phyloP scores from a whole-genome alignment of 129 eudicot species.

The Rutidosis leptorrhynchoides region DNA sequence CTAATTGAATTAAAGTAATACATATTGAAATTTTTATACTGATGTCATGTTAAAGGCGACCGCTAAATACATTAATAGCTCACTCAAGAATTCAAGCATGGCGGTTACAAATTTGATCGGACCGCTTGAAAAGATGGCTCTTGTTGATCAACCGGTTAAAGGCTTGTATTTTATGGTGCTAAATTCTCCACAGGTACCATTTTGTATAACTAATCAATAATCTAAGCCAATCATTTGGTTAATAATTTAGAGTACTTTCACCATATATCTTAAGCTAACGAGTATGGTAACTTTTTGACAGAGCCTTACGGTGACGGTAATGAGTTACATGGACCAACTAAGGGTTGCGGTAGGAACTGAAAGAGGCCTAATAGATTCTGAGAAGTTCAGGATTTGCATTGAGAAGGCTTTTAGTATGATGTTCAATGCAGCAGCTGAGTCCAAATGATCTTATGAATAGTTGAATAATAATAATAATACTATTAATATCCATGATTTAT shows the following conservation, averaged over 20 bases:
- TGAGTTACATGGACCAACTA: slow-evolving; percentile 52
- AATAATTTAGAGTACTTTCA: not conserved
- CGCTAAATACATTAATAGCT: slow-evolving; percentile 39
- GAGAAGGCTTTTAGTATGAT: slow-evolving; percentile 45
- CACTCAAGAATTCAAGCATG: slow-evolving; percentile 44
- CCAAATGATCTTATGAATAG: slow-evolving; percentile 10
- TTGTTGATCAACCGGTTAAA: slow-evolving; percentile 43
- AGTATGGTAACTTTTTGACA: slow-evolving; percentile 15
- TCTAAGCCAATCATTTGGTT: no score
- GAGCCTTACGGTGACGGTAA: slow-evolving; percentile 43
- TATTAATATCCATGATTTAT: not conserved
- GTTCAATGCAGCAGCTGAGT: slow-evolving; percentile 28
- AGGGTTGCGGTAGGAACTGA: slow-evolving; percentile 44
- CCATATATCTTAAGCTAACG: not conserved
- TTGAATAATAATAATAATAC: slow-evolving; percentile 22
- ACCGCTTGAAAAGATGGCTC: slow-evolving; percentile 48
- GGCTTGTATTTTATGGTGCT: slow-evolving; percentile 50
- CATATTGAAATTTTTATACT: not conserved
- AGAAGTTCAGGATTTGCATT: slow-evolving; percentile 36
- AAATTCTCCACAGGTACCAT: slow-evolving; percentile 41
- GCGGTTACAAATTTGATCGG: slow-evolving; percentile 46
- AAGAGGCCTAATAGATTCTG: slow-evolving; percentile 40
- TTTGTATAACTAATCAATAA: not conserved
- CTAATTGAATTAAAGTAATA: not conserved
- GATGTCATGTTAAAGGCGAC: slow-evolving; percentile 29